Conservation (phyloP, 352 stramenopile genomes). For the Globisporangium acanthophoron region DNA sequence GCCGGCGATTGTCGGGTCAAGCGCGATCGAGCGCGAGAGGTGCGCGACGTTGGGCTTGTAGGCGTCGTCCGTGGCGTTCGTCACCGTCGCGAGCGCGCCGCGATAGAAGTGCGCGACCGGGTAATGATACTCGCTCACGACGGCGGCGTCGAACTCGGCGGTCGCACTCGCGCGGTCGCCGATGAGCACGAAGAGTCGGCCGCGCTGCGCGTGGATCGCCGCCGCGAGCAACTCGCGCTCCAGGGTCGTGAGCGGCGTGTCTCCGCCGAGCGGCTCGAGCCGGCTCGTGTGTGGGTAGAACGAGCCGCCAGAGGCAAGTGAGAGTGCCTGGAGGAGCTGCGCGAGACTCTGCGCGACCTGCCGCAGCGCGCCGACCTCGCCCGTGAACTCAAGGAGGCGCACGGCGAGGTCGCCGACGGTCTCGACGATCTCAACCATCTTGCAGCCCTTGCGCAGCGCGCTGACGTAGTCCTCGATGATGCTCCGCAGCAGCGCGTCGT, state of each 20-base stretch:
- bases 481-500: slow-evolving; percentile 47
- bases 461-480: slow-evolving; percentile 79
- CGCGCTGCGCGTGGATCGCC: slow-evolving; percentile 55
- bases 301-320: slow-evolving; percentile 27
- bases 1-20: slow-evolving; percentile 70
- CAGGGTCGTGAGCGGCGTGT: slow-evolving; percentile 17
- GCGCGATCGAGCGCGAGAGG: slow-evolving; percentile 50
- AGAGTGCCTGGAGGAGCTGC: slow-evolving; percentile 48
- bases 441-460: slow-evolving; percentile 62
- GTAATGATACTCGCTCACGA: slow-evolving; percentile 79
- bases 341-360: slow-evolving; percentile 63
- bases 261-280: slow-evolving; percentile 1
- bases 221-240: slow-evolving; percentile 49
- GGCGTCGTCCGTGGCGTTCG: slow-evolving; percentile 5
- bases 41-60: slow-evolving; percentile 46
- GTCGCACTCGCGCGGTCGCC: slow-evolving; percentile 41
- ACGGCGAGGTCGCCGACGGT: slow-evolving; percentile 67
- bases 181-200: slow-evolving; percentile 53
- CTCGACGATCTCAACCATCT: slow-evolving; percentile 67
- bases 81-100: slow-evolving; percentile 46
- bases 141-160: slow-evolving; percentile 62
- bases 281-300: slow-evolving; percentile 15
- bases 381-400: slow-evolving; percentile 58
- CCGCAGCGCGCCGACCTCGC: slow-evolving; percentile 45
- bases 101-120: slow-evolving; percentile 75